These are phyloP conservation scores for Fragaria vesca DNA, from an alignment of 306 rosid genomes.

Conservation along the genomic window DNA sequence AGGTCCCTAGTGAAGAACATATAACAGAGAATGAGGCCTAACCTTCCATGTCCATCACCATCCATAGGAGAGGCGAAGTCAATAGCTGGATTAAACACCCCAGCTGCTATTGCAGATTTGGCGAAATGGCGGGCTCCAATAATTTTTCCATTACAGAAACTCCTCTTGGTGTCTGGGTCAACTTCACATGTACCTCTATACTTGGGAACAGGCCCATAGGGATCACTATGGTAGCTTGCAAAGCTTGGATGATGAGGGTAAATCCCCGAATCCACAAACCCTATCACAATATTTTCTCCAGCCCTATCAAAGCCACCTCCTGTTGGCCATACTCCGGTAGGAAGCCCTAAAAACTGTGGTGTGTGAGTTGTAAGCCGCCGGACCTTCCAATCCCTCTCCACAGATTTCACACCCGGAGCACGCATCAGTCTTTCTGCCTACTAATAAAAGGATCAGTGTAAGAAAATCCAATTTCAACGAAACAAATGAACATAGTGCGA, in stretches of 20 bases:
- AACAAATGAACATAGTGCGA: slow-evolving; percentile 20
- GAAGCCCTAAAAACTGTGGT: slow-evolving; percentile 98
- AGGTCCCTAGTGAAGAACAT: slow-evolving; percentile 11
- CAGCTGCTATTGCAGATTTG: slow-evolving; percentile 95
- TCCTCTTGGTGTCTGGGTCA: slow-evolving; percentile 78
- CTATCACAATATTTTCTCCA: slow-evolving; percentile 95
- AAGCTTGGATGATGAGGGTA: slow-evolving; percentile 95
- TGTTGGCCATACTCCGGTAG: slow-evolving; percentile 99
- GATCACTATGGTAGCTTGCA: slow-evolving; percentile 56
- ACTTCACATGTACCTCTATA: slow-evolving; percentile 95
- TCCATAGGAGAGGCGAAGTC: slow-evolving; percentile 95
- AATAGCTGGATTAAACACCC: slow-evolving; percentile 84
- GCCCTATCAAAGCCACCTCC: slow-evolving; percentile 99
- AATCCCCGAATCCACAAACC: slow-evolving; percentile 96
- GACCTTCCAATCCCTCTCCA: slow-evolving; percentile 97
- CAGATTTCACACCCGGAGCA: slow-evolving; percentile 84
- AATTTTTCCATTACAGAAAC: slow-evolving; percentile 93
- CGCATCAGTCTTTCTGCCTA: slow-evolving; percentile 94
- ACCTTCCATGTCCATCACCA: slow-evolving; percentile 99
- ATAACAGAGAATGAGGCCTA: slow-evolving; percentile 27
- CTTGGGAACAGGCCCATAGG: slow-evolving; percentile 78
- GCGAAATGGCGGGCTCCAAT: slow-evolving; percentile 99
- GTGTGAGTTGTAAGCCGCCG: slow-evolving; percentile 90
- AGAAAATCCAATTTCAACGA: slow-evolving; percentile 37
- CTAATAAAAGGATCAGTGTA: slow-evolving; percentile 50